These are phyloP conservation scores for Skeletonema potamos DNA, from an alignment of 108 stramenopile species.

Conservation along the genomic window DNA sequence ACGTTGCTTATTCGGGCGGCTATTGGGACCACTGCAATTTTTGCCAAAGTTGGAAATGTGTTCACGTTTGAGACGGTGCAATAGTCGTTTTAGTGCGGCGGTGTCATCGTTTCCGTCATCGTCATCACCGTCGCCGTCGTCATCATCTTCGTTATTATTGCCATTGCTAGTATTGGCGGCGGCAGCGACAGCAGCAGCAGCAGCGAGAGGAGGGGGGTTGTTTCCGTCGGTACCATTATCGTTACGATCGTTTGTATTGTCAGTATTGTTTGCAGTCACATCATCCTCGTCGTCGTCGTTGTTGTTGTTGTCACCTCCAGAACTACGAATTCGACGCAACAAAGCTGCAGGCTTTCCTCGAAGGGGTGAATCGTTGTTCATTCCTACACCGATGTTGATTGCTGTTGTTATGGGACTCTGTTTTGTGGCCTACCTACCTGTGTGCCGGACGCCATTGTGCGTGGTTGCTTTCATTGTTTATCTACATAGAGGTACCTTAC, in stretches of 20 bases:
- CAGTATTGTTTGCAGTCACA: not conserved
- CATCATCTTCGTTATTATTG: not conserved
- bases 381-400: too few species aligned
- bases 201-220: not conserved
- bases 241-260: not conserved
- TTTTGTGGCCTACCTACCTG: too few species aligned
- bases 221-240: not conserved
- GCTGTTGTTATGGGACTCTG: not conserved
- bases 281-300: not conserved
- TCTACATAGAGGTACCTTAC: too few species aligned
- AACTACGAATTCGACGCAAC: not conserved
- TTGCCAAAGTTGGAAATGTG: slow-evolving; percentile 25
- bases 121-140: not conserved
- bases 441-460: too few species aligned
- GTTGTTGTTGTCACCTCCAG: not conserved
- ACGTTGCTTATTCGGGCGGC: slow-evolving; percentile 32
- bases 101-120: not conserved
- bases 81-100: not conserved
- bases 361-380: not conserved
- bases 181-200: not conserved
- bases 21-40: not conserved
- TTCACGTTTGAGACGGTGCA: slow-evolving; percentile 27
- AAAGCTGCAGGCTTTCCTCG: not conserved
- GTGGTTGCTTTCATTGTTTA: too few species aligned
- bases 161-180: not conserved